phyloP scores from a whole-genome alignment of 495 filamentous ascomycete genomes.

The Delitschia confertaspora region DNA sequence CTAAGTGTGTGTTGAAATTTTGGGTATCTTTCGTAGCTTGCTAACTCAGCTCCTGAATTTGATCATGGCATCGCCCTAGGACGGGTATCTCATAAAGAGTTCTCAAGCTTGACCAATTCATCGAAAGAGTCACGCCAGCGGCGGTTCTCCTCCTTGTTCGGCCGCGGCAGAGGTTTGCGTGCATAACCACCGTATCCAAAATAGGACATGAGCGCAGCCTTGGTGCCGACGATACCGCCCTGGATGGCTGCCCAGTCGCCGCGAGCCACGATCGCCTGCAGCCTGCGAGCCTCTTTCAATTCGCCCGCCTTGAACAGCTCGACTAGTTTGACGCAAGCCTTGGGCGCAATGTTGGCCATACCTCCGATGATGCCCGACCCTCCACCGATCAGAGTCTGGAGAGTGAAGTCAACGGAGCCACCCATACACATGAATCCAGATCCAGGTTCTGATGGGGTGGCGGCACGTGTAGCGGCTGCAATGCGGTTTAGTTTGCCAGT shows the following conservation, averaged over 20 bases:
- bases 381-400: constrained; percentile 76
- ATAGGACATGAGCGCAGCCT: constrained; percentile 63
- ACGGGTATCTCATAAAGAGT: constrained; percentile 22
- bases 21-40: constrained; percentile 16
- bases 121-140: constrained; percentile 62
- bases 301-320: constrained; percentile 65
- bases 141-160: constrained; percentile 48
- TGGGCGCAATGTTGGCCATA: constrained; percentile 74
- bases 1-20: too few species aligned
- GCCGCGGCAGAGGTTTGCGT: constrained; percentile 67
- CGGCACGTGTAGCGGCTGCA: constrained; percentile 51
- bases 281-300: constrained; percentile 57
- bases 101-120: constrained; percentile 66
- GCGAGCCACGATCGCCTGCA: constrained; percentile 71
- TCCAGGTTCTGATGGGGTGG: constrained; percentile 34
- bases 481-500: constrained; percentile 84
- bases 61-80: neutral
- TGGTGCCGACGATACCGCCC: constrained; percentile 78
- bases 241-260: constrained; percentile 86
- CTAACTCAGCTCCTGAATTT: neutral
- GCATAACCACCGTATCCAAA: constrained; percentile 72
- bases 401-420: constrained; percentile 82
- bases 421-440: constrained; percentile 67
- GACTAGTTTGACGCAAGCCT: constrained; percentile 61
- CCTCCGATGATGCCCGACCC: constrained; percentile 81